Conservation (phyloP, 495 filamentous ascomycete species). For the Lophium mytilinum region DNA sequence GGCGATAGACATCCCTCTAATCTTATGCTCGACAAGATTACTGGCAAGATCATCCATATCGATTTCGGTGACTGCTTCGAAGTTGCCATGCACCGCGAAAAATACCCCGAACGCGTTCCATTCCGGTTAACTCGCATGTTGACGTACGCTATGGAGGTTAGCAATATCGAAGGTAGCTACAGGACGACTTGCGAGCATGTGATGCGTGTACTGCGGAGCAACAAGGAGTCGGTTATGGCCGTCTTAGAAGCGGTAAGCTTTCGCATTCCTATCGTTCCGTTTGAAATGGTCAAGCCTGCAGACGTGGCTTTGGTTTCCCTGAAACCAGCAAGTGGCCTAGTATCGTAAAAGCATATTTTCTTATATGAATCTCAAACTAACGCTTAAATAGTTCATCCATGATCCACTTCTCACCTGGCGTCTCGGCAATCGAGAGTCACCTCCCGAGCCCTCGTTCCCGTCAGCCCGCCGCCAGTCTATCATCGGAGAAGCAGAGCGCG, state of each 20-base stretch:
- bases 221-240: slow-evolving; percentile 97
- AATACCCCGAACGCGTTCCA: slow-evolving; percentile 94
- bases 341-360: too few species aligned
- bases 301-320: too few species aligned
- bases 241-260: slow-evolving; percentile 88
- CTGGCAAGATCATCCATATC: slow-evolving; percentile 93
- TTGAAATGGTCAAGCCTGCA: too few species aligned
- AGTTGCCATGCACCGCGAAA: slow-evolving; percentile 98
- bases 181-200: slow-evolving; percentile 96
- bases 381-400: slow-evolving; percentile 71
- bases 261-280: too few species aligned
- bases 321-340: too few species aligned
- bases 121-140: slow-evolving; percentile 98
- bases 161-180: slow-evolving; percentile 97
- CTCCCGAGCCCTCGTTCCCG: slow-evolving; percentile 67
- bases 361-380: too few species aligned
- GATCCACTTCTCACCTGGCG: slow-evolving; percentile 97
- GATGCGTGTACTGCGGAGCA: slow-evolving; percentile 91
- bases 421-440: slow-evolving; percentile 76
- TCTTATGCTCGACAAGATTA: slow-evolving; percentile 89
- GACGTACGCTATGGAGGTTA: slow-evolving; percentile 98
- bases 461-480: slow-evolving; percentile 68
- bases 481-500: slow-evolving; percentile 36
- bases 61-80: slow-evolving; percentile 99
- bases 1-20: slow-evolving; percentile 97